Conservation (phyloP, 495 filamentous ascomycete species). For the Aspergillus haitiensis region DNA sequence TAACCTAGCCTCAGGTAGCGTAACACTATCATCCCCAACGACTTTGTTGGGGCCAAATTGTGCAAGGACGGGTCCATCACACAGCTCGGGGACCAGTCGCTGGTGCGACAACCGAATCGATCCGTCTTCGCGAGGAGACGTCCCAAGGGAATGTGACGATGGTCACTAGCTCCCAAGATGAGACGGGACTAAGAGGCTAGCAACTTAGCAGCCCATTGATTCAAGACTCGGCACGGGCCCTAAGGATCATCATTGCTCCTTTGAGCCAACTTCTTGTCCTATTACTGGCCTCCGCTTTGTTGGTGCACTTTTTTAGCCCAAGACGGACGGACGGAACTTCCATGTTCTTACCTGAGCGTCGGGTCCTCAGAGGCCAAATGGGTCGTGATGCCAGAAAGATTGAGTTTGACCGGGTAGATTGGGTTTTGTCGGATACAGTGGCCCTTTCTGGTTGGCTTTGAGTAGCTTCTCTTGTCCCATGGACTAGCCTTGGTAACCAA, state of each 20-base stretch:
- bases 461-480: not conserved
- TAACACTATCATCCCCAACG: not conserved
- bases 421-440: slow-evolving; percentile 8
- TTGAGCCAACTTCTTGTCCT: slow-evolving; percentile 1
- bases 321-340: not conserved
- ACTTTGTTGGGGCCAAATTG: not conserved
- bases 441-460: slow-evolving; percentile 4
- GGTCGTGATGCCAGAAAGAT: slow-evolving; percentile 8
- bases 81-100: not conserved
- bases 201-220: not conserved
- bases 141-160: slow-evolving; percentile 3
- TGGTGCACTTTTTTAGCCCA: slow-evolving; percentile 2
- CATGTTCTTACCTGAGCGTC: slow-evolving; percentile 12
- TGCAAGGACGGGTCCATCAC: not conserved
- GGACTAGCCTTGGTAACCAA: not conserved
- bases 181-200: not conserved
- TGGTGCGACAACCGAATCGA: slow-evolving; percentile 3
- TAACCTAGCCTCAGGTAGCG: not conserved
- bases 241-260: slow-evolving; percentile 11
- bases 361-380: slow-evolving; percentile 11
- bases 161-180: not conserved
- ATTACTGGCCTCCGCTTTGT: not conserved
- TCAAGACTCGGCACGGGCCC: slow-evolving; percentile 6
- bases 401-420: slow-evolving; percentile 18
- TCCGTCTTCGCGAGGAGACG: not conserved